These are phyloP conservation scores for Heterobasidion occidentale DNA, from an alignment of 1,284 basidiomycete species.

Conservation along the genomic window DNA sequence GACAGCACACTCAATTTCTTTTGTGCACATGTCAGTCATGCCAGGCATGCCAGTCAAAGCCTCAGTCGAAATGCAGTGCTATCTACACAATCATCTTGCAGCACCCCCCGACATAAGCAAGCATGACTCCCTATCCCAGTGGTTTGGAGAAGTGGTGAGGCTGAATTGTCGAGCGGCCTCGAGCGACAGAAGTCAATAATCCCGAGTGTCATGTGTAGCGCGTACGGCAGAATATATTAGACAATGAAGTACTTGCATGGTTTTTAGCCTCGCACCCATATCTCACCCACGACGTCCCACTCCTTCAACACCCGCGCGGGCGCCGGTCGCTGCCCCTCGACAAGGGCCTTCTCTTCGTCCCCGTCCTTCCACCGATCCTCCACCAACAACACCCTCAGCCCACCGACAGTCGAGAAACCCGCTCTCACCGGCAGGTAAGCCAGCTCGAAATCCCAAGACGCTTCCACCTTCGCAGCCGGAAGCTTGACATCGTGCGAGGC, in stretches of 20 bases:
- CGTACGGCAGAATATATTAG: background rate
- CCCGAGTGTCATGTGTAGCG: background rate
- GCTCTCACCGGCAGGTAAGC: conserved; percentile 44
- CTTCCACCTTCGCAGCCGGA: conserved; percentile 9
- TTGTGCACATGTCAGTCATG: too few relatives aligned
- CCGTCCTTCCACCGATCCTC: conserved; percentile 46
- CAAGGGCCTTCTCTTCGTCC: conserved; percentile 18
- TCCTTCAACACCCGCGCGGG: conserved; percentile 46
- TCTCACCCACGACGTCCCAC: conserved; percentile 59
- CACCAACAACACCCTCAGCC: conserved; percentile 52
- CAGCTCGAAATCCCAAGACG: conserved; percentile 48
- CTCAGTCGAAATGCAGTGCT: too few relatives aligned
- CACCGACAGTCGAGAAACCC: conserved; percentile 56
- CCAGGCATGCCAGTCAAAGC: too few relatives aligned
- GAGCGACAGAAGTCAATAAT: too few relatives aligned
- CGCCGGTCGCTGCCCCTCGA: conserved; percentile 16
- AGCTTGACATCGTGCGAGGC: background rate
- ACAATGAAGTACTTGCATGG: background rate
- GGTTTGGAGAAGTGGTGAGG: too few relatives aligned
- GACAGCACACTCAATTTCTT: too few relatives aligned
- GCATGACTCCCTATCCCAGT: too few relatives aligned
- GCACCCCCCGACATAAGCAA: too few relatives aligned
- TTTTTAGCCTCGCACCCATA: conserved; percentile 43
- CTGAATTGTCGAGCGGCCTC: too few relatives aligned
- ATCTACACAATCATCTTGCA: too few relatives aligned